A percentile compares a stretch with the other conserved stretches of the same genome.
These are phyloP conservation scores for Jimgerdemannia flammicorona DNA, from an alignment of 192 early-diverging fungal species.

Conservation along the genomic window DNA sequence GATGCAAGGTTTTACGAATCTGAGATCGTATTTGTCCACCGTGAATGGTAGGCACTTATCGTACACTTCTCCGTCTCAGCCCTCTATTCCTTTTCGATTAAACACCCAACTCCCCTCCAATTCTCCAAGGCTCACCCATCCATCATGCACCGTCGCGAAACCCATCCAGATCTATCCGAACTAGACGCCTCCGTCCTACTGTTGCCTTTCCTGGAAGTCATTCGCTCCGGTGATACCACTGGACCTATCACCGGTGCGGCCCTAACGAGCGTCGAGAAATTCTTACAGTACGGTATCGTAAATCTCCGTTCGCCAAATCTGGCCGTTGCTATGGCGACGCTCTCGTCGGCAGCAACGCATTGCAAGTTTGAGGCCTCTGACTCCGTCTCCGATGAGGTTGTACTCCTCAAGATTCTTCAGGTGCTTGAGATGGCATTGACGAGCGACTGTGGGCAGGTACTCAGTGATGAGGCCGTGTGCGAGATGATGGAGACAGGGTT, in stretches of 20 bases:
- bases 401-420: conserved; percentile 84
- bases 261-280: conserved; percentile 86
- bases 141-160: not conserved
- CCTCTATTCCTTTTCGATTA: conserved; percentile 4
- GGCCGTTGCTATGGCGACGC: conserved; percentile 60
- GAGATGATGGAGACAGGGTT: conserved; percentile 97
- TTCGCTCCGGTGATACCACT: conserved; percentile 88
- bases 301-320: conserved; percentile 55
- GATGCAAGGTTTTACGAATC: conserved; percentile 63
- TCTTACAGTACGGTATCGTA: conserved; percentile 80
- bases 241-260: conserved; percentile 92
- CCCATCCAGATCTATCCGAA: conserved; percentile 45
- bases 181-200: conserved; percentile 74
- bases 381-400: conserved; percentile 90
- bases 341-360: conserved; percentile 84
- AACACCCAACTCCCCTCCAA: not conserved
- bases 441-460: conserved; percentile 59
- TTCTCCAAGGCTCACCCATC: too few relatives aligned
- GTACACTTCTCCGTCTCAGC: not conserved
- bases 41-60: conserved; percentile 33
- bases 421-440: conserved; percentile 73
- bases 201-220: conserved; percentile 90
- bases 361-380: conserved; percentile 97
- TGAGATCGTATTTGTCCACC: conserved; percentile 54
- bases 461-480: conserved; percentile 92